A percentile compares a stretch with the other conserved stretches of the same genome.
Evolutionary conservation across 2,329 filamentous ascomycete species (phyloP).

Genomic region (Fusarium subglutinans): DNA sequence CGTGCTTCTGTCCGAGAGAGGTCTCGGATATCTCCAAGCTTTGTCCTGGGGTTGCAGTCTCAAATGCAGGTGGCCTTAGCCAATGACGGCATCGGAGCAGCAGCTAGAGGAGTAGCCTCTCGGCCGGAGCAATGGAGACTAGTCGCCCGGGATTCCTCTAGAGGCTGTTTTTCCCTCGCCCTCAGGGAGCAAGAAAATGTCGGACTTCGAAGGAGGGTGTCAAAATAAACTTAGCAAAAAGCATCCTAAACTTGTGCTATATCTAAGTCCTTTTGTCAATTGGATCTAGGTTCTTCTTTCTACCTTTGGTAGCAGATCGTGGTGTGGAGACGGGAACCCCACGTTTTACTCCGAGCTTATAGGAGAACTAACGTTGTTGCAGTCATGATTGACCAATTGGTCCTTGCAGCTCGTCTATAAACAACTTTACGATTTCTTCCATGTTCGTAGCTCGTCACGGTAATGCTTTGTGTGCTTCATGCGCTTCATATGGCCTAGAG

Average conservation of each 20-base stretch:
- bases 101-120: slow-evolving; percentile 1
- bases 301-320: neutral
- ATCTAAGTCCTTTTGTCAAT: neutral
- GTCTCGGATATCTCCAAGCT: slow-evolving; percentile 4
- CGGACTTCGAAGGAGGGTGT: neutral
- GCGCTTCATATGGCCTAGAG: neutral
- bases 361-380: neutral
- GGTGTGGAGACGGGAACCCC: slow-evolving; percentile 20
- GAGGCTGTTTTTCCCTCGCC: slow-evolving; percentile 3
- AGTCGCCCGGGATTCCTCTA: slow-evolving; percentile 4
- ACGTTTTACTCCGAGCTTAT: neutral
- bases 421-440: neutral
- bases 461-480: neutral
- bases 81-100: slow-evolving; percentile 19
- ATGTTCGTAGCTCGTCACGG: neutral
- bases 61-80: neutral
- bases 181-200: neutral
- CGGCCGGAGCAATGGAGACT: slow-evolving; percentile 42
- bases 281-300: neutral
- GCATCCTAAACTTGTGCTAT: neutral
- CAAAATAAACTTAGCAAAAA: neutral
- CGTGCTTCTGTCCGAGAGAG: slow-evolving; percentile 11
- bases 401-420: neutral
- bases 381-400: neutral
- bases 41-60: neutral